These are phyloP conservation scores for Acrocalymma vagum DNA, from an alignment of 2,329 filamentous ascomycete genomes.

Conservation along the genomic window DNA sequence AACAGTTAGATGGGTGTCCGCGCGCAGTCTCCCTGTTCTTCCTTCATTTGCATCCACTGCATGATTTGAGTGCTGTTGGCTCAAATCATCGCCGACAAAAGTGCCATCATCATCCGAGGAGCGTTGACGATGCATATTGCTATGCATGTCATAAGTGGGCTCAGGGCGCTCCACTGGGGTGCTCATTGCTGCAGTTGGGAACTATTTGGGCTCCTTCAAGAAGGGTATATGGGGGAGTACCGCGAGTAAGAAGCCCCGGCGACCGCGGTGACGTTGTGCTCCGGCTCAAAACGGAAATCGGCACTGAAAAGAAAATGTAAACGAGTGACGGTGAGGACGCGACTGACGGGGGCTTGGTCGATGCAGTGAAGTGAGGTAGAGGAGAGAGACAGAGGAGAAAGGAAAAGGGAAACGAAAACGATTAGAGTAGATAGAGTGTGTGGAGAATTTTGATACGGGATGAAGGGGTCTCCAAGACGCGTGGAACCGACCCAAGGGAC, in stretches of 20 bases:
- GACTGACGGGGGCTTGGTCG: no score
- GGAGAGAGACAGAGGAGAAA: background rate
- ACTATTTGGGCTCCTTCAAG: slow-evolving; percentile 5
- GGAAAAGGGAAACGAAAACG: background rate
- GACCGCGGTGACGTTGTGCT: slow-evolving; percentile 19
- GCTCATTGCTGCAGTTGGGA: slow-evolving; percentile 37
- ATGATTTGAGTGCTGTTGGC: slow-evolving; percentile 35
- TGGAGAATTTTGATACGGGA: background rate
- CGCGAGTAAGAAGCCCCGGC: slow-evolving; percentile 1
- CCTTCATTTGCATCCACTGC: slow-evolving; percentile 2
- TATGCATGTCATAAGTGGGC: slow-evolving; percentile 46
- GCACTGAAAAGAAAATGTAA: background rate
- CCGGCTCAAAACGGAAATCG: background rate
- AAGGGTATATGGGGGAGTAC: slow-evolving; percentile 1
- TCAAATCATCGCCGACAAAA: slow-evolving; percentile 45
- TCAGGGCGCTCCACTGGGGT: slow-evolving; percentile 47
- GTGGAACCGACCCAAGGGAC: slow-evolving; percentile 4
- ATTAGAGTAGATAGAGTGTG: slow-evolving; percentile 1
- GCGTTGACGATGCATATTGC: slow-evolving; percentile 33
- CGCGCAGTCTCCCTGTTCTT: slow-evolving; percentile 26
- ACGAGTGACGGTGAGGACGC: background rate
- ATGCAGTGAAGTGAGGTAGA: slow-evolving; percentile 1
- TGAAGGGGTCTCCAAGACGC: background rate
- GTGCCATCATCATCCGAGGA: slow-evolving; percentile 50
- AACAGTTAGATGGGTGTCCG: slow-evolving; percentile 58